phyloP scores from a whole-genome alignment of 148 eudicot species.

The Rheum nobile region DNA sequence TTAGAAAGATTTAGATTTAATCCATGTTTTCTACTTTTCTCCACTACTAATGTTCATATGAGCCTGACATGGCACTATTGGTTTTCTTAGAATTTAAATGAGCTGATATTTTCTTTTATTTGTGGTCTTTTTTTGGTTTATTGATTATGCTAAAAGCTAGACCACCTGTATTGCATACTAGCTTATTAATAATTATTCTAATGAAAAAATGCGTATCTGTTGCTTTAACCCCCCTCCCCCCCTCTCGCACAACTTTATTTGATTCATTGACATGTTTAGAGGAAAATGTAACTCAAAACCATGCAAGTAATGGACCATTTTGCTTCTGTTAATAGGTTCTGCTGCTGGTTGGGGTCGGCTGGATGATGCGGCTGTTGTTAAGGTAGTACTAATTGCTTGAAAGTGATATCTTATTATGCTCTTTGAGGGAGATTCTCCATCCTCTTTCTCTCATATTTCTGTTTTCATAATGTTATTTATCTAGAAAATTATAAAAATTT shows the following conservation, averaged over 20 bases:
- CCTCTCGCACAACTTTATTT: neutral
- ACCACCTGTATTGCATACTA: neutral
- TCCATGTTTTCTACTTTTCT: neutral
- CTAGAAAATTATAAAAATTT: neutral
- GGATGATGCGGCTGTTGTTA: slow-evolving; percentile 95
- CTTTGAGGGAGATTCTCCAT: neutral
- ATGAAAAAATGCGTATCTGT: neutral
- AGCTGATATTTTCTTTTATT: neutral
- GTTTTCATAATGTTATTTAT: neutral
- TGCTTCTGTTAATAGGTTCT: slow-evolving; percentile 50
- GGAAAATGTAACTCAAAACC: neutral
- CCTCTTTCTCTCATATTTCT: neutral
- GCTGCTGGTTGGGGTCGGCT: slow-evolving; percentile 99
- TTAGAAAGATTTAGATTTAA: neutral
- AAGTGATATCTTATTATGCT: neutral
- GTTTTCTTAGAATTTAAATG: neutral
- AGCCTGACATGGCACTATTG: neutral
- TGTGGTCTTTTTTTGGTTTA: neutral
- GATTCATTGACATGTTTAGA: neutral
- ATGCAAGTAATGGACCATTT: slow-evolving; percentile 10
- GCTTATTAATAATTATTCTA: neutral
- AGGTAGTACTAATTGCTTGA: slow-evolving; percentile 30
- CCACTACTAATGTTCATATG: neutral
- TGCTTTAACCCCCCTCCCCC: neutral
- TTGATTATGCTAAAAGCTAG: neutral